phyloP scores from a whole-genome alignment of 306 rosid genomes.

The Medicago ruthenica region DNA sequence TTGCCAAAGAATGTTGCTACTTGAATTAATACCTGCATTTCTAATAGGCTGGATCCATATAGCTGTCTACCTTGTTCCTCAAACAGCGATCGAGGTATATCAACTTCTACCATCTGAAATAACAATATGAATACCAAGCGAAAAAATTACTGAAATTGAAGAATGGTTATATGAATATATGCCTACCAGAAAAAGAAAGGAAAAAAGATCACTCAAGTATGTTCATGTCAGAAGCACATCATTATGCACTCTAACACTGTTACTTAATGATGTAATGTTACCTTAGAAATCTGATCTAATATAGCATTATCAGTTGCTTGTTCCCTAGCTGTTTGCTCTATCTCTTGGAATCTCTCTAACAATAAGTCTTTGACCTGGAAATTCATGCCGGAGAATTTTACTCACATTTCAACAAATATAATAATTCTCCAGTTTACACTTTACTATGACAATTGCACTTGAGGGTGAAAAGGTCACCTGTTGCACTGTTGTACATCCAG shows the following conservation, averaged over 20 bases:
- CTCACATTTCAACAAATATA: constrained; percentile 24
- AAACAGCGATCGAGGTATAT: constrained; percentile 84
- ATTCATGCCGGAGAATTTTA: constrained; percentile 41
- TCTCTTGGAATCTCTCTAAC: constrained; percentile 71
- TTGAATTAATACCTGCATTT: constrained; percentile 74
- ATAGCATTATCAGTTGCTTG: constrained; percentile 95
- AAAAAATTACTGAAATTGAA: neutral
- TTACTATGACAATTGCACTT: neutral
- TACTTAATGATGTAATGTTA: constrained; percentile 41
- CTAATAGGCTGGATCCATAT: constrained; percentile 84
- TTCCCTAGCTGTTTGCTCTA: constrained; percentile 89
- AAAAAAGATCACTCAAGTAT: neutral
- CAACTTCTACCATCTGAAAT: constrained; percentile 83
- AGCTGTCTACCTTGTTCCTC: constrained; percentile 98
- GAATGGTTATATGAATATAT: neutral
- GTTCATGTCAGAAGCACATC: constrained; percentile 27
- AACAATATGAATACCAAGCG: constrained; percentile 14
- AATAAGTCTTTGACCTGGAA: constrained; percentile 76
- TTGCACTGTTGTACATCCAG: constrained; percentile 77
- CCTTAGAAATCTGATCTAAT: constrained; percentile 82
- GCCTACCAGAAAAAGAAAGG: neutral
- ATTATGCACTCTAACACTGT: constrained; percentile 21
- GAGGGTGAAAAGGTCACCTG: constrained; percentile 56
- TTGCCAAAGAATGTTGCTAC: constrained; percentile 17
- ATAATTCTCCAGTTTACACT: constrained; percentile 28